These are phyloP conservation scores for Gossypium turneri DNA, from an alignment of 345 rosid species.

Conservation along the genomic window DNA sequence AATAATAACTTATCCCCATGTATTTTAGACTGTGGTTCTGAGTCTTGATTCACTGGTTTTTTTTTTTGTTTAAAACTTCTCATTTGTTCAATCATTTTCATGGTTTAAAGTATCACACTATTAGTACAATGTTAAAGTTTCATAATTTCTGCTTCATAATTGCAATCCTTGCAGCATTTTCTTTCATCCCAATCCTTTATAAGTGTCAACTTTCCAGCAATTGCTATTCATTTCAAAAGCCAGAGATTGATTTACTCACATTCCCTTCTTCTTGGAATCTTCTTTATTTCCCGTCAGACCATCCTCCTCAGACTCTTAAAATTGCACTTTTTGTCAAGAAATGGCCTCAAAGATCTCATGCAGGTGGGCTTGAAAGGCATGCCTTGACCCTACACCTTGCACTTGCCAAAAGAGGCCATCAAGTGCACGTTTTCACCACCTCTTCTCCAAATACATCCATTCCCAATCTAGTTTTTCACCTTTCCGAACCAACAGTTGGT, in stretches of 20 bases:
- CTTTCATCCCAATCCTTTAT: slow-evolving; percentile 52
- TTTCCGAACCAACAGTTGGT: slow-evolving; percentile 62
- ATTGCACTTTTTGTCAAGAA: slow-evolving; percentile 82
- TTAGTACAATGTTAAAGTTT: slow-evolving; percentile 33
- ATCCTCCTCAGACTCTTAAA: slow-evolving; percentile 47
- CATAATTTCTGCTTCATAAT: slow-evolving; percentile 47
- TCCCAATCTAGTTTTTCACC: slow-evolving; percentile 61
- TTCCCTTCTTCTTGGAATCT: slow-evolving; percentile 71
- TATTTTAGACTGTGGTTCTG: slow-evolving; percentile 11
- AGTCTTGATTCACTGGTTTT: neutral
- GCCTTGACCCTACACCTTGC: slow-evolving; percentile 80
- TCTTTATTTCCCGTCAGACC: slow-evolving; percentile 39
- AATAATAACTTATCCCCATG: neutral
- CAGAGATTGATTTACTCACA: slow-evolving; percentile 50
- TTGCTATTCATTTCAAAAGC: slow-evolving; percentile 29
- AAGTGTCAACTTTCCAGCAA: slow-evolving; percentile 45
- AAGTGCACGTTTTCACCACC: slow-evolving; percentile 81
- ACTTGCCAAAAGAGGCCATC: slow-evolving; percentile 76
- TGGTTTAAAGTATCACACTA: slow-evolving; percentile 47
- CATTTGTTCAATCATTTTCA: slow-evolving; percentile 18
- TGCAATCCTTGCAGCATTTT: slow-evolving; percentile 43
- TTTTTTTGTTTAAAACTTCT: neutral
- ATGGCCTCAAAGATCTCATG: slow-evolving; percentile 78
- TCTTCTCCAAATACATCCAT: slow-evolving; percentile 22
- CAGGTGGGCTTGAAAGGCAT: slow-evolving; percentile 90